Base-by-base conservation (phyloP, 2,329 filamentous ascomycete genomes). In the Sarocladiaceae sp. region DNA sequence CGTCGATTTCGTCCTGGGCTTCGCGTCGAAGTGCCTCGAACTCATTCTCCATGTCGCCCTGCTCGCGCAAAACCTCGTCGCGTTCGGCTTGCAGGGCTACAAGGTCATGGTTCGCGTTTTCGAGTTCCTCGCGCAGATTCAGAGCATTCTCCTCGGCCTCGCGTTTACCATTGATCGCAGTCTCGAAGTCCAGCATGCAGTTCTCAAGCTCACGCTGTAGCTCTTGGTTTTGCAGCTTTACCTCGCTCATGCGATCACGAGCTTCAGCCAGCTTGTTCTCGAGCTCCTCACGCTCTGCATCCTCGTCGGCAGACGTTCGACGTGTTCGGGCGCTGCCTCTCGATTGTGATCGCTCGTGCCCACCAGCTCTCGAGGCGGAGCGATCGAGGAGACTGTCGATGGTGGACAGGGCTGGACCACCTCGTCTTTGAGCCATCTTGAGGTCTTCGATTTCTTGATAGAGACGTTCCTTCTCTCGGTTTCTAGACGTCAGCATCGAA, bases 361-460 rank as follows among this genome's bases (percentile, higher is more conserved):
- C 70, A 4, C 80, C 78, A 9, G 88, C 83, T 33, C 91, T 82
- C 3, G 91, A 96, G 11, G 90, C 88, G 1, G 91, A 96, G n/a
- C 93, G 81, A 48, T 97, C 93, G 24, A 97, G 78, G 33, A 97
- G 85, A 59, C 89, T 95, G 58, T 97, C 93, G 5, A 91, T 82
- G 1, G 88, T 79, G 1, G 78, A 80, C 0, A 76, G 73, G 1
- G 75, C 73, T 3, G 70, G 57, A 53, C 76, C 85, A 23, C 79
- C 80, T 50, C 88, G 82, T 45, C 89, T 82, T 52, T 89, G 83
- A 2, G 85, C 81, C 55, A 97, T 80, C 66, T 97, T 98, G 50
- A 98, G 73, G 49, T 96, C 90, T 64, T 98, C 93, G 50, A 97
- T 97, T 61, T 98, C 91, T 59, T 95, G 88, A 62, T 97, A 95